These are phyloP conservation scores for Pseudocercospora fuligena DNA, from an alignment of 2,329 filamentous ascomycete genomes.

Conservation along the genomic window DNA sequence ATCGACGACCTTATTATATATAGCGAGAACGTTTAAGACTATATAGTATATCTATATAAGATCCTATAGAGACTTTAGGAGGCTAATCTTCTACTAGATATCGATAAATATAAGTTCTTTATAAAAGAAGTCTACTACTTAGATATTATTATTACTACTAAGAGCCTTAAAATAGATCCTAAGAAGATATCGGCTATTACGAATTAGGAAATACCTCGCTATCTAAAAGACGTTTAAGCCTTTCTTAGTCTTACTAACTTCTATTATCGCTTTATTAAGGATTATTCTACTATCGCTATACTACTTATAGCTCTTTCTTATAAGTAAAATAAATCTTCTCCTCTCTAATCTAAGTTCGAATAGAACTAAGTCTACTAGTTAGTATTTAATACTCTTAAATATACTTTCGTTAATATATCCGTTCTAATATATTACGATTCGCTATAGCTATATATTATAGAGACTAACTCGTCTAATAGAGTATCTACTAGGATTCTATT, in stretches of 20 bases:
- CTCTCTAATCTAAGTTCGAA: background rate
- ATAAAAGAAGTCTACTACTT: background rate
- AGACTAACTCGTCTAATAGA: slow-evolving; percentile 2
- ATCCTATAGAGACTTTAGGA: background rate
- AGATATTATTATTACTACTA: background rate
- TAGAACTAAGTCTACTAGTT: background rate
- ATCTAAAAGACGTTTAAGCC: slow-evolving; percentile 1
- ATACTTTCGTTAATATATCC: background rate
- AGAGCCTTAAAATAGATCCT: background rate
- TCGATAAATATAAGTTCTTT: background rate
- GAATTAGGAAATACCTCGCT: background rate
- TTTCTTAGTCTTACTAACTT: slow-evolving; percentile 13
- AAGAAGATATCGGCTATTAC: background rate
- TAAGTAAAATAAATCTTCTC: background rate
- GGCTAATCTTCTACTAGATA: background rate
- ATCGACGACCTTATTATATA: background rate
- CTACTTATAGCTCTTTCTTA: background rate
- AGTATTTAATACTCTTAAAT: background rate
- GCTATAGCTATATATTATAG: background rate
- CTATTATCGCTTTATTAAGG: slow-evolving; percentile 2
- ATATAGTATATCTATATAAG: background rate
- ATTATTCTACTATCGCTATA: background rate
- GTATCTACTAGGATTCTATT: background rate
- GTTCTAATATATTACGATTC: slow-evolving; percentile 7
- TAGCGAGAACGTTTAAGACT: background rate